Conservation (phyloP, 805 yeast genomes). For the Nakazawaea ishiwadae region DNA sequence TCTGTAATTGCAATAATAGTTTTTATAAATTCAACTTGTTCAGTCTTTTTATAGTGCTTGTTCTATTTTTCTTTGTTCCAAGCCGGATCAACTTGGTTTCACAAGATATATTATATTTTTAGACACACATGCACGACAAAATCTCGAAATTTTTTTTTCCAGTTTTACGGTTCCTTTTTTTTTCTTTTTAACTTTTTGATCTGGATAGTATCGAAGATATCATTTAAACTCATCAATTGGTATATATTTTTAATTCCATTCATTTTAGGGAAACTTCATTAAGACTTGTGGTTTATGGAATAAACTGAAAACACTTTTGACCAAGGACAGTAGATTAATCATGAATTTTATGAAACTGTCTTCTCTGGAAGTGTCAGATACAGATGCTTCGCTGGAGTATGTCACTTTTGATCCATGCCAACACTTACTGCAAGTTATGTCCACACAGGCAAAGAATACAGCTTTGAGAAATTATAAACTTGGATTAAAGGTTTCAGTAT, state of each 20-base stretch:
- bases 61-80: background rate
- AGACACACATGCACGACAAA: background rate
- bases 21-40: no score
- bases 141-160: background rate
- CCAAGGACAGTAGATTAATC: no score
- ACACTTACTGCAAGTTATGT: slow-evolving; percentile 43
- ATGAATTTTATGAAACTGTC: background rate
- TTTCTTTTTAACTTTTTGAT: background rate
- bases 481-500: slow-evolving; percentile 41
- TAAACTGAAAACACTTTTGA: no score
- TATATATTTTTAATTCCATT: no score
- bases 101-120: no score
- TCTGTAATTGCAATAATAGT: no score
- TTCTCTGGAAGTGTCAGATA: background rate
- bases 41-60: no score
- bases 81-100: no score
- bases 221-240: background rate
- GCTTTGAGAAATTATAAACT: slow-evolving; percentile 47
- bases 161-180: background rate
- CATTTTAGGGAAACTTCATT: no score
- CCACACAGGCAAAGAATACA: slow-evolving; percentile 43
- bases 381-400: slow-evolving; percentile 12
- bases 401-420: slow-evolving; percentile 40
- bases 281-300: no score
- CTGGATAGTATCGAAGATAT: background rate